Conservation (phyloP, 768 basidiomycete species). For the Leccinum boreale region DNA sequence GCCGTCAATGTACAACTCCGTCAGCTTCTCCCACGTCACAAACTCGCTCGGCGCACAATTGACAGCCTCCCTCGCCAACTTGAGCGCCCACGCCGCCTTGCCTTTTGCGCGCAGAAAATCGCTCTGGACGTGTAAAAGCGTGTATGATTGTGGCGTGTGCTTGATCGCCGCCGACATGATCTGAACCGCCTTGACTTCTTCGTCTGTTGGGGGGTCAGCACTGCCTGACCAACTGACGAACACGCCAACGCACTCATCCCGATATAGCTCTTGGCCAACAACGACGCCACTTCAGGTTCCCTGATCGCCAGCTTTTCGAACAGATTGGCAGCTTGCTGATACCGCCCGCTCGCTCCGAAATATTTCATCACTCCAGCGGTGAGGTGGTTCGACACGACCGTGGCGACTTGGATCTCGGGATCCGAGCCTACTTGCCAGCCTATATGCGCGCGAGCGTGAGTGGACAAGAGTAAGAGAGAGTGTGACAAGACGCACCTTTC, state of each 20-base stretch:
- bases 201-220: slow-evolving; percentile 52
- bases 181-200: slow-evolving; percentile 97
- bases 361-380: slow-evolving; percentile 95
- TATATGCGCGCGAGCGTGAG: slow-evolving; percentile 28
- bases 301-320: slow-evolving; percentile 86
- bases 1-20: slow-evolving; percentile 90
- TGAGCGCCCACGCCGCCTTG: slow-evolving; percentile 83
- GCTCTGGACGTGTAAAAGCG: slow-evolving; percentile 90
- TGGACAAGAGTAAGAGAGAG: not conserved
- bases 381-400: slow-evolving; percentile 93
- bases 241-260: slow-evolving; percentile 85
- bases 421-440: slow-evolving; percentile 99
- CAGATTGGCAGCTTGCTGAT: slow-evolving; percentile 83
- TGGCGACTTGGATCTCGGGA: slow-evolving; percentile 98
- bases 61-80: slow-evolving; percentile 90
- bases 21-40: slow-evolving; percentile 97
- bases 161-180: slow-evolving; percentile 84
- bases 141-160: slow-evolving; percentile 88
- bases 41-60: slow-evolving; percentile 99
- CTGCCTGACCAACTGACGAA: not conserved
- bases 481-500: slow-evolving; percentile 52
- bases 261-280: slow-evolving; percentile 87
- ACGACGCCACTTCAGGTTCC: slow-evolving; percentile 86
- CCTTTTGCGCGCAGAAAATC: slow-evolving; percentile 90
- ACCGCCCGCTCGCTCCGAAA: slow-evolving; percentile 89